Conservation (phyloP, 345 rosid genomes). For the Eucalyptus rudis region DNA sequence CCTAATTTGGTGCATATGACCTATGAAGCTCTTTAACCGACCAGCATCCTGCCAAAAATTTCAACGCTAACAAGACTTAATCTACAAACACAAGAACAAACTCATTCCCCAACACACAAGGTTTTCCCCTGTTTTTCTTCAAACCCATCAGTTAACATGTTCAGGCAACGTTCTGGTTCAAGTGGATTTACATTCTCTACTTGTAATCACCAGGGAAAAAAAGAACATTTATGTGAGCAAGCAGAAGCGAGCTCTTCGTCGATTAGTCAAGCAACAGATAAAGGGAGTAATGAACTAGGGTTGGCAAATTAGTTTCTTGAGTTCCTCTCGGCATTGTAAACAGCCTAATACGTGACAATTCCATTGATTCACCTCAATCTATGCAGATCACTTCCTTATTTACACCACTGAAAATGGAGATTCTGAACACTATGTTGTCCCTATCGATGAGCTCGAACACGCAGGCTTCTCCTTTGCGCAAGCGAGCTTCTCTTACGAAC, state of each 20-base stretch:
- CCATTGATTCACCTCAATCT: background rate
- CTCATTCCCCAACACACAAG: background rate
- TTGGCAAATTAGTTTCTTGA: background rate
- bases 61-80: background rate
- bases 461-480: background rate
- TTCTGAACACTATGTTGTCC: background rate
- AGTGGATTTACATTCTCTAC: background rate
- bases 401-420: background rate
- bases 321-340: background rate
- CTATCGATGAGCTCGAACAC: background rate
- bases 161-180: background rate
- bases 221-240: rapidly evolving
- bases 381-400: background rate
- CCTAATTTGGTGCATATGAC: background rate
- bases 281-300: background rate
- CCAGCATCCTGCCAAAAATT: background rate
- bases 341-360: background rate
- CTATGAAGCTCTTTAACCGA: background rate
- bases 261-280: background rate
- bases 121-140: background rate
- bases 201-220: background rate
- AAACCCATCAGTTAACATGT: background rate
- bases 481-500: background rate
- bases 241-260: background rate
- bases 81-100: background rate